Percentiles rank a stretch among this genome's conserved stretches.
These are phyloP conservation scores for Paecilomyces sp. DNA, from an alignment of 2,329 filamentous ascomycete species.

Conservation along the genomic window DNA sequence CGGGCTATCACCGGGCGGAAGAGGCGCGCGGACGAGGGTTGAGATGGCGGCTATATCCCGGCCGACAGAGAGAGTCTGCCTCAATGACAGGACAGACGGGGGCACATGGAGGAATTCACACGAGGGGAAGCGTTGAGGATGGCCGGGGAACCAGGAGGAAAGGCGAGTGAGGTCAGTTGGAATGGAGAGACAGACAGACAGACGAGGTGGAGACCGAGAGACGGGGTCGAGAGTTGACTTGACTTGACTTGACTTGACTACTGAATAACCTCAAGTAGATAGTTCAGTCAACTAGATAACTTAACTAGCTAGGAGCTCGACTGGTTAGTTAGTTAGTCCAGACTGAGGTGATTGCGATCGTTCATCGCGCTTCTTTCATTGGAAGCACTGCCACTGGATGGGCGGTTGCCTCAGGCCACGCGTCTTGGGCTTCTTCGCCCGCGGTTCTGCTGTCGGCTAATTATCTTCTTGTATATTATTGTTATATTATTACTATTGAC, in stretches of 20 bases:
- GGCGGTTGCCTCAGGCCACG: background rate
- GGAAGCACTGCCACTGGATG: background rate
- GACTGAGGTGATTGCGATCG: background rate
- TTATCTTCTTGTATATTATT: background rate
- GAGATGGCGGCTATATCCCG: background rate
- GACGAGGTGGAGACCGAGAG: constrained; percentile 1
- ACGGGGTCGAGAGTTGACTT: background rate
- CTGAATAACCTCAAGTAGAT: background rate
- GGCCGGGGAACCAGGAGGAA: background rate
- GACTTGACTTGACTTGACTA: background rate
- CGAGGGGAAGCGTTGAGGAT: background rate
- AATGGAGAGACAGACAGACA: constrained; percentile 4
- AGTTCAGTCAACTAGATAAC: background rate
- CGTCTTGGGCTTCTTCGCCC: background rate
- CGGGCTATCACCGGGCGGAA: background rate
- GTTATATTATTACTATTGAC: background rate
- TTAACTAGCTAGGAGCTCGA: too few relatives aligned
- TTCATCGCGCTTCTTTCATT: background rate
- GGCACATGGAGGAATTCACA: constrained; percentile 3
- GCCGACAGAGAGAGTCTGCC: background rate
- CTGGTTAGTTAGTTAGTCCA: too few relatives aligned
- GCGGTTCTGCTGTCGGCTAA: background rate
- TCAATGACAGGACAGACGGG: constrained; percentile 11
- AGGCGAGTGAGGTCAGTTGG: constrained; percentile 4
- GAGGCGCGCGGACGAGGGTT: background rate